Evolutionary conservation across 2,329 filamentous ascomycete species (phyloP).

Genomic region (Emydomyces testavorans): DNA sequence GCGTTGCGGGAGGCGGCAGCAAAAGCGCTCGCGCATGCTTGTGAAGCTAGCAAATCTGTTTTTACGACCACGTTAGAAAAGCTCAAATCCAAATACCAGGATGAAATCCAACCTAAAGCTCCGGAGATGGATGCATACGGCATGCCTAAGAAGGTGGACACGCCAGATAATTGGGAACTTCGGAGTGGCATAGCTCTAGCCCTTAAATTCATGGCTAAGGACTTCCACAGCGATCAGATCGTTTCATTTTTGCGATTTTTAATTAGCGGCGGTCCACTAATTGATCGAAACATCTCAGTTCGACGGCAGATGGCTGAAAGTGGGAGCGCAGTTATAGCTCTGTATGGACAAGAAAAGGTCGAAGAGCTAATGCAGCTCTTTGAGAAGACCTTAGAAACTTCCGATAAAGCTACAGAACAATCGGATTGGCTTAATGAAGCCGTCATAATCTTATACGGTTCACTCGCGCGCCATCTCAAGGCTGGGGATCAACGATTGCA

Average conservation of each 20-base stretch:
- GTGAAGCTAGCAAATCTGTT: conserved; percentile 48
- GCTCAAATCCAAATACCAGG: conserved; percentile 60
- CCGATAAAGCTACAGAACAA: conserved; percentile 67
- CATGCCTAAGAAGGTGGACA: conserved; percentile 81
- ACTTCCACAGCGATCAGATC: conserved; percentile 57
- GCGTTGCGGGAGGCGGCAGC: conserved; percentile 77
- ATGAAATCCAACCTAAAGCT: conserved; percentile 69
- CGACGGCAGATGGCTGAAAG: conserved; percentile 86
- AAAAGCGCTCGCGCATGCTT: conserved; percentile 64
- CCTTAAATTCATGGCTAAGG: conserved; percentile 66
- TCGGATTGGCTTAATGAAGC: conserved; percentile 91
- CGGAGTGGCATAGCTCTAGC: conserved; percentile 80
- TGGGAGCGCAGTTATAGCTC: conserved; percentile 66
- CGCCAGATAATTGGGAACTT: conserved; percentile 81
- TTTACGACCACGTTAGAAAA: conserved; percentile 52
- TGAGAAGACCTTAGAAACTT: conserved; percentile 73
- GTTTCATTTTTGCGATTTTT: conserved; percentile 73
- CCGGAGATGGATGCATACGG: conserved; percentile 85
- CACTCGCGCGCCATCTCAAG: conserved; percentile 75
- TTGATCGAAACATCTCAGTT: conserved; percentile 65
- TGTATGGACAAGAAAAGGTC: conserved; percentile 69
- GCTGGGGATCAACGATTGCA: conserved; percentile 78
- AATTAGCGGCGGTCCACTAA: conserved; percentile 75
- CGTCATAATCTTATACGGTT: conserved; percentile 94
- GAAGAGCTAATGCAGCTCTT: conserved; percentile 88